phyloP scores from a whole-genome alignment of 2,329 filamentous ascomycete species.

The Coniochaeta prunicola region DNA sequence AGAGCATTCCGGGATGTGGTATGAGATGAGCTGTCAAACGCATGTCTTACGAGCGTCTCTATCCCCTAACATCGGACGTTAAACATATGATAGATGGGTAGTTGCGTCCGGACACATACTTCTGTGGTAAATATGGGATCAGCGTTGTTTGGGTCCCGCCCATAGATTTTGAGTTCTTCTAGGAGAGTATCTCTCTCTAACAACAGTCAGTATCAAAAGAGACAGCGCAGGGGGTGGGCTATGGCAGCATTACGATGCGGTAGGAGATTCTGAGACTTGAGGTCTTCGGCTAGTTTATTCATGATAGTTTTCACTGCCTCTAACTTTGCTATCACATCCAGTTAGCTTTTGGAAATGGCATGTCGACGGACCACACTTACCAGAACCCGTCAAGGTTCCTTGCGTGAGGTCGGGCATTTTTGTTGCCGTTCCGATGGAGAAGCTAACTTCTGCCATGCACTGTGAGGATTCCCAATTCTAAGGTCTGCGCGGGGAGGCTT shows the following conservation, averaged over 20 bases:
- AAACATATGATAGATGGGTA: neutral
- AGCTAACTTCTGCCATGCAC: neutral
- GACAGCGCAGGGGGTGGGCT: neutral
- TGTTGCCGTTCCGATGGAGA: neutral
- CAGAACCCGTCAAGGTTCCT: conserved; percentile 31
- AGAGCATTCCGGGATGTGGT: conserved; percentile 68
- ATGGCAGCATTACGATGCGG: conserved; percentile 45
- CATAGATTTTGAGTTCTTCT: conserved; percentile 70
- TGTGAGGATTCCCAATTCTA: neutral
- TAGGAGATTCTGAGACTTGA: conserved; percentile 50
- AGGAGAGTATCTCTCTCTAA: conserved; percentile 56
- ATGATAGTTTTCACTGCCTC: conserved; percentile 61
- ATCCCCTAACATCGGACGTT: conserved; percentile 53
- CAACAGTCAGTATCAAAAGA: conserved; percentile 7
- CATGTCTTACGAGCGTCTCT: conserved; percentile 61
- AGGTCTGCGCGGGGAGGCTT: neutral
- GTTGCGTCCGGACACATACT: conserved; percentile 34
- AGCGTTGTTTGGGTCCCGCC: conserved; percentile 63
- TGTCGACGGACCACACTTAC: conserved; percentile 21
- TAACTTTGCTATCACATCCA: conserved; percentile 50
- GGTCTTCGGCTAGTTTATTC: conserved; percentile 52
- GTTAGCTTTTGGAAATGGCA: neutral
- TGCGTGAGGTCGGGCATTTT: conserved; percentile 9
- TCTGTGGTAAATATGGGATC: conserved; percentile 78
- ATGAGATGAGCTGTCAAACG: conserved; percentile 58